Percentiles rank a stretch among this genome's conserved stretches.
Evolutionary conservation across 2,329 filamentous ascomycete species (phyloP).

Genomic region (Fusarium buharicum): DNA sequence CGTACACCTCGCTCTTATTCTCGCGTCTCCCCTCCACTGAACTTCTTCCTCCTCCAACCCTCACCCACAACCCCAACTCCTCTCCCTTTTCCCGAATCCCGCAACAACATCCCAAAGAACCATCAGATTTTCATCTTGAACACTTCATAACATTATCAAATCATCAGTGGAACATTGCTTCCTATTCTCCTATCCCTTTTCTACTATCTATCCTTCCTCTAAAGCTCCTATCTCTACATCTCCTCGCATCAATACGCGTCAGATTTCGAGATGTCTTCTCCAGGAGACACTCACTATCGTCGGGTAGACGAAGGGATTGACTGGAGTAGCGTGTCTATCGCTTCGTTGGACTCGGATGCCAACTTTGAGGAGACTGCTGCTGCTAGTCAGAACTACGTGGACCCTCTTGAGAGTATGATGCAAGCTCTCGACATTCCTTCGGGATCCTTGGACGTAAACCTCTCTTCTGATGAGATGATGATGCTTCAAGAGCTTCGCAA

Average conservation of each 20-base stretch:
- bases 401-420: not conserved
- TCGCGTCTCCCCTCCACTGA: not conserved
- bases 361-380: too few relatives aligned
- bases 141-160: not conserved
- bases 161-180: not conserved
- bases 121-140: not conserved
- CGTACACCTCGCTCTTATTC: conserved; percentile 2
- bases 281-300: not conserved
- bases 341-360: too few relatives aligned
- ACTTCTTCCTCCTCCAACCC: not conserved
- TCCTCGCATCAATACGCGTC: not conserved
- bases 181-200: not conserved
- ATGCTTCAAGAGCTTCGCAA: not conserved
- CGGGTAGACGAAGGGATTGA: not conserved
- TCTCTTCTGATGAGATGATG: not conserved
- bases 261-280: not conserved
- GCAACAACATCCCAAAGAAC: not conserved
- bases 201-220: not conserved
- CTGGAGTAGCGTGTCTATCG: not conserved
- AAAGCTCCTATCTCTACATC: too few relatives aligned
- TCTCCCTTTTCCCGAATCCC: not conserved
- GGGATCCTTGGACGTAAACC: not conserved
- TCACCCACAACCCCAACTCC: not conserved
- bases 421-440: too few relatives aligned
- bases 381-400: not conserved